A percentile compares a stretch with the other conserved stretches of the same genome.
phyloP scores from a whole-genome alignment of 176 grass and related monocot species.

The Aegilops longissima region DNA sequence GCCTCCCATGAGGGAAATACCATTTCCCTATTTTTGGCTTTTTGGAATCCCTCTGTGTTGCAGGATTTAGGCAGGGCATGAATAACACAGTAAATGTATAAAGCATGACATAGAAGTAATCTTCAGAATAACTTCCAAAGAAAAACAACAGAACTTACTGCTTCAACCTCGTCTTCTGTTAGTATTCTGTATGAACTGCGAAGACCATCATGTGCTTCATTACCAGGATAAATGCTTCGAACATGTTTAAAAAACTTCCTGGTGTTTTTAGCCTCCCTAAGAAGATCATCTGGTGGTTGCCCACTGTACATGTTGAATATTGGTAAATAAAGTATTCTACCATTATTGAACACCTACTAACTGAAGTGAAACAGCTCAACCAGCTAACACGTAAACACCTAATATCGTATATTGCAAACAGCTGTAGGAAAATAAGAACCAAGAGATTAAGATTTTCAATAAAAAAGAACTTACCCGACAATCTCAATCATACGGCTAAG shows the following conservation, averaged over 20 bases:
- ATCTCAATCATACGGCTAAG: conserved; percentile 89
- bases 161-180: conserved; percentile 80
- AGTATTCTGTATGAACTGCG: conserved; percentile 69
- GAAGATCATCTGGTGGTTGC: conserved; percentile 82
- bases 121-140: conserved; percentile 12
- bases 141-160: conserved; percentile 56
- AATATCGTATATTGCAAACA: conserved; percentile 15
- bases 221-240: conserved; percentile 62
- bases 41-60: conserved; percentile 72
- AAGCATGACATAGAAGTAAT: conserved; percentile 18
- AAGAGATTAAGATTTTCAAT: conserved; percentile 4
- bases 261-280: conserved; percentile 82
- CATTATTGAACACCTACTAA: conserved; percentile 9
- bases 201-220: conserved; percentile 32
- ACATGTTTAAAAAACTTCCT: conserved; percentile 82
- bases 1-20: conserved; percentile 84
- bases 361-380: conserved; percentile 23
- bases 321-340: conserved; percentile 16
- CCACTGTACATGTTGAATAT: conserved; percentile 61
- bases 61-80: conserved; percentile 27
- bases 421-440: conserved; percentile 28
- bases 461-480: conserved; percentile 58
- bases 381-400: conserved; percentile 17
- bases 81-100: conserved; percentile 19
- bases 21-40: conserved; percentile 80